These are phyloP conservation scores for Talaromyces verruculosus DNA, from an alignment of 2,329 filamentous ascomycete species.

Conservation along the genomic window DNA sequence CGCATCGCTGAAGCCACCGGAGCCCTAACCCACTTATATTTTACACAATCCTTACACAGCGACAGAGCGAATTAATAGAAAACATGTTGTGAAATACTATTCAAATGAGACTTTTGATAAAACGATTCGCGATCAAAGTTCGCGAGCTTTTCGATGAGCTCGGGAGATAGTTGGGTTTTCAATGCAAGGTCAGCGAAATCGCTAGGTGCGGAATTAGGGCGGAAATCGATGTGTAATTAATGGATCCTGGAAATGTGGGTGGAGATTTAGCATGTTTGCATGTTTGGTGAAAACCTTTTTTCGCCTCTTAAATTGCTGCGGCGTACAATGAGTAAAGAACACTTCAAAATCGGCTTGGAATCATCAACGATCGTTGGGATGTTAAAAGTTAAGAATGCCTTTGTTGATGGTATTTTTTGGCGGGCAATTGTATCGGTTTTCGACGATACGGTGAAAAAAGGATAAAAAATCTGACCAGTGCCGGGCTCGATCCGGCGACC, in stretches of 20 bases:
- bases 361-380: background rate
- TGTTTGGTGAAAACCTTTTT: background rate
- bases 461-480: background rate
- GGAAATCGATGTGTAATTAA: background rate
- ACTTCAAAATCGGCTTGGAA: background rate
- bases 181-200: no score
- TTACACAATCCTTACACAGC: background rate
- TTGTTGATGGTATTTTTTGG: background rate
- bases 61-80: no score
- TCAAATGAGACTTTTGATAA: no score
- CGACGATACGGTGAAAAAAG: background rate
- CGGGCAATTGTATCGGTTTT: background rate
- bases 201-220: no score
- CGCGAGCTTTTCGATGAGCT: no score
- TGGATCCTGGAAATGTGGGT: background rate
- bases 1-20: no score
- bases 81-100: no score
- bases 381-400: background rate
- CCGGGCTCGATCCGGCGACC: background rate
- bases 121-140: no score
- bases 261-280: background rate
- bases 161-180: no score
- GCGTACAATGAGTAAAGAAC: background rate
- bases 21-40: background rate
- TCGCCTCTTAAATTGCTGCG: background rate